Evolutionary conservation across 495 filamentous ascomycete genomes (phyloP), one percentile per base, ranked within the genome.

Genomic region (Cudoniella acicularis): DNA sequence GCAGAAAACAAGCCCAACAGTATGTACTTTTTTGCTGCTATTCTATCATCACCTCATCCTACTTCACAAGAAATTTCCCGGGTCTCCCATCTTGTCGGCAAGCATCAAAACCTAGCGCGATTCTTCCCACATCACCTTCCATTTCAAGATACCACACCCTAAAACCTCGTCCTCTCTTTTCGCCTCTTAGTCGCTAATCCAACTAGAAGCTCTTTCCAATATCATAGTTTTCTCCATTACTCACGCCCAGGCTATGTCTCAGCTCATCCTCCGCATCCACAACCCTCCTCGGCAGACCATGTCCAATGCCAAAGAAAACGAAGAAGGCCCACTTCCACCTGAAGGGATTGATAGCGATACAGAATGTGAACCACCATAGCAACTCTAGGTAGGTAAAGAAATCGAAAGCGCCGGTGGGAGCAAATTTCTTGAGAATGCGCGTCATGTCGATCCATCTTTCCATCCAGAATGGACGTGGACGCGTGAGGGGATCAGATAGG

Each of bases 301-400:
- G 76, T 0, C 87, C 88, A 22, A 92, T 71, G 1, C 91, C 90
- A 64, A 86, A 88, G 64, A 94, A 82, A 24, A 96, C 89, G 62
- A 94, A 96, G 0, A 85, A 71, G 0, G 79, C 83, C 84, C 84
- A 87, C 71, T 87, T 87, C 90, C 90, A 96, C 49, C 89, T 77
- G 71, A 94, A 94, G 0, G 91, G 91, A 66, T 93, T 94, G 64
- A 94, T 79, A 1, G 80, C 73, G 42, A 93, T 79, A 47, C 83
- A 85, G 67, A 93, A 94, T 0, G 84, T 72, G 64, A 92, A 93
- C 90, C 90, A 96, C 75, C 89, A 94, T 10, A 90, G 64, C 50
- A 96, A 73, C 69, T 96, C 90, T 1, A 85, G 77, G 64, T 96
- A 94, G 0, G 91, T 94, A 69, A 94, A 93, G 75, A 96, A 92